Evolutionary conservation across 495 filamentous ascomycete species (phyloP).

Genomic region (Aspergillus bertholletiae): DNA sequence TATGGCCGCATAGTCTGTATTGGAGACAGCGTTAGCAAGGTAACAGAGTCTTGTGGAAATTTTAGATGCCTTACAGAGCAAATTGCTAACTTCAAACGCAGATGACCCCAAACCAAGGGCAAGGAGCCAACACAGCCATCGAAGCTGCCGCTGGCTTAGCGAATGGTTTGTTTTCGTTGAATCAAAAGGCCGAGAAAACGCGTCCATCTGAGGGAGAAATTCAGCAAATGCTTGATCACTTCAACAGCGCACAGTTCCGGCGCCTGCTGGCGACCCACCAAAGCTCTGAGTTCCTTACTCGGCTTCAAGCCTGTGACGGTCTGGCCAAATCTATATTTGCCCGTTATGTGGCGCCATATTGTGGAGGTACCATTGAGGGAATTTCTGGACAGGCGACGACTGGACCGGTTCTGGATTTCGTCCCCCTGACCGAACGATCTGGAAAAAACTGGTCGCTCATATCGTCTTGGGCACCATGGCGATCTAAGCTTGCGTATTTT

Average conservation of each 20-base stretch:
- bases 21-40: conserved; percentile 25
- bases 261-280: not conserved
- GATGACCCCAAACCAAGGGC: conserved; percentile 24
- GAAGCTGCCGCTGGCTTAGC: conserved; percentile 18
- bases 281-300: not conserved
- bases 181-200: not conserved
- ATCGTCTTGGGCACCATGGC: not conserved
- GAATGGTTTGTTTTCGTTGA: conserved; percentile 2
- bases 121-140: conserved; percentile 25
- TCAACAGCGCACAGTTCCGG: not conserved
- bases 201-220: not conserved
- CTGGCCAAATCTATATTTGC: not conserved
- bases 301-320: not conserved
- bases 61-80: not conserved
- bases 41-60: not conserved
- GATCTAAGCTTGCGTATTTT: not conserved
- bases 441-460: not conserved
- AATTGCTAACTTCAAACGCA: not conserved
- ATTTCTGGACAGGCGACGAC: not conserved
- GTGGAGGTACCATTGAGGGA: not conserved
- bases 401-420: not conserved
- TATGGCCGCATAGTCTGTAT: conserved; percentile 19
- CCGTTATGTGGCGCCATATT: not conserved
- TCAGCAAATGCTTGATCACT: not conserved
- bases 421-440: not conserved